Evolutionary conservation across 192 early-diverging fungal species (phyloP), one percentile per base, ranked within the genome.

Genomic region (Umbelopsis sp.): DNA sequence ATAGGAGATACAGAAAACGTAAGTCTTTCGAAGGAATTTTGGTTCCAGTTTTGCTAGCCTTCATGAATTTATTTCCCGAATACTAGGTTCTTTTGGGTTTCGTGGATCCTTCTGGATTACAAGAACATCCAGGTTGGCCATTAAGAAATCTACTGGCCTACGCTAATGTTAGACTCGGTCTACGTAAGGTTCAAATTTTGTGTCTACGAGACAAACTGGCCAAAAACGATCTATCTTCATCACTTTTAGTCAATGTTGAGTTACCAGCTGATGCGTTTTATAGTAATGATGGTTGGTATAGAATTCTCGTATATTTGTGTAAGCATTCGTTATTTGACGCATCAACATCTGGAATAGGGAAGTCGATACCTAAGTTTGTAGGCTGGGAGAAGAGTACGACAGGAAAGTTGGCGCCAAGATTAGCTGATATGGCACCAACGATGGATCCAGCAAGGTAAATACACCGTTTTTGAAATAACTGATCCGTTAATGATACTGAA

Each of bases 321-420:
- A 41, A 41, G 12, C 38, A 41, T 41, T 41, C 38, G 0, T 41
- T 41, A 1, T 1, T 41, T 41, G 38, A 41, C 38, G 8, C 12
- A 11, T 41, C 8, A 11, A 41, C 12, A 11, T 5, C 38, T 62
- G 20, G 17, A 36, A 16, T 65, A 25, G 62, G 16, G 32, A 31
- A 31, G 21, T 72, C 78, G 69, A 38, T 78, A 69, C 65, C 89
- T 2, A 92, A 92, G 77, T 74, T 85, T 51, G 92, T 94, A 53
- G 97, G 96, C 21, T 99, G 97, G 97, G 96, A 98, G 82, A 92
- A 92, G 74, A 93, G 93, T 81, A 80, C 85, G 9, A 69, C 83
- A 17, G 91, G 90, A 17, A 92, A 92, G 72, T 87, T 94, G 21
- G 91, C 86, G 11, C 94, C 96, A 32, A 91, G 96, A 21, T 68